phyloP scores from a whole-genome alignment of 2,329 filamentous ascomycete species.

The Mariannaea elegans region DNA sequence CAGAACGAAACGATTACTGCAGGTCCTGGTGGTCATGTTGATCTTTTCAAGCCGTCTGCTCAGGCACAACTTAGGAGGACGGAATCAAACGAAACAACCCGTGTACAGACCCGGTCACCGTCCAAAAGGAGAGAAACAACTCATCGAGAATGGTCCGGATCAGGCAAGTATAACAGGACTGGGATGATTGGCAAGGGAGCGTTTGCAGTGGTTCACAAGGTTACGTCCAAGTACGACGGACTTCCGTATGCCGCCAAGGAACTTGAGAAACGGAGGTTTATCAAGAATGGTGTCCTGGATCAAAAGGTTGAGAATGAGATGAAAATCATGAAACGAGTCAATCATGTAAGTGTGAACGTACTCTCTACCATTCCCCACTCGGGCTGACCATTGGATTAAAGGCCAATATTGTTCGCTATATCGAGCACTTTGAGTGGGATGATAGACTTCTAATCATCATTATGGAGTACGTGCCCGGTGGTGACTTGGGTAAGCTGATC shows the following conservation, averaged over 20 bases:
- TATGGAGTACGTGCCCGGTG: slow-evolving; percentile 89
- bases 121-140: slow-evolving; percentile 39
- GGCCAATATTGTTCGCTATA: slow-evolving; percentile 90
- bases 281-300: slow-evolving; percentile 90
- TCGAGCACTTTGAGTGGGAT: slow-evolving; percentile 86
- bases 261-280: slow-evolving; percentile 89
- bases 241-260: slow-evolving; percentile 91
- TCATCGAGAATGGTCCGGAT: slow-evolving; percentile 81
- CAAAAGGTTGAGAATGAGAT: slow-evolving; percentile 97
- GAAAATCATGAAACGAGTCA: slow-evolving; percentile 88
- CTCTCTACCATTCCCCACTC: background rate
- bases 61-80: slow-evolving; percentile 30
- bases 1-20: slow-evolving; percentile 57
- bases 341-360: slow-evolving; percentile 71
- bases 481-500: slow-evolving; percentile 83
- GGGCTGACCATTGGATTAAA: slow-evolving; percentile 44
- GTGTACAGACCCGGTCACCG: slow-evolving; percentile 19
- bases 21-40: slow-evolving; percentile 56
- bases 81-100: slow-evolving; percentile 32
- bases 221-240: slow-evolving; percentile 87
- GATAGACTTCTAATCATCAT: slow-evolving; percentile 91
- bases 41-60: slow-evolving; percentile 45
- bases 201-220: slow-evolving; percentile 92
- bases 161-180: slow-evolving; percentile 83
- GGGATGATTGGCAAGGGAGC: slow-evolving; percentile 89